Base-by-base conservation (phyloP, 163 green algal genomes). In the Scenedesmus sp. region DNA sequence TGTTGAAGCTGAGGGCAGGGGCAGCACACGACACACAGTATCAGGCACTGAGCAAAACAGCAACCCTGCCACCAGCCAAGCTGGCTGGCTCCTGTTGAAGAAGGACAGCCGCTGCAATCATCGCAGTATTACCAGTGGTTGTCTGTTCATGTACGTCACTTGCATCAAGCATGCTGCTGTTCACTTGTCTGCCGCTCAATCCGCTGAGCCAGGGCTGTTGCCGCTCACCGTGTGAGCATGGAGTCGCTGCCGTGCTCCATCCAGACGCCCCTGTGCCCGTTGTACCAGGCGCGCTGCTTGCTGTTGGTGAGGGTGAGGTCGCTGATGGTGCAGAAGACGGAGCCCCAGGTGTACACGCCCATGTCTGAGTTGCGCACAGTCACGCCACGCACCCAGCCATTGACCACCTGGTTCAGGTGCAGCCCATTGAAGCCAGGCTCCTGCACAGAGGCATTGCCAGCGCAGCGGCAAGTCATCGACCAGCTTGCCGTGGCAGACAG, bases 181-280 rank as follows among this genome's bases (percentile, higher is more conserved):
- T n/a, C n/a, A n/a, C n/a, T 26, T 82, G 24, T 24, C 13, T 82
- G 72, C 72, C 26, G 78, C 24, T 56, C 6, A 15, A 13, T 10
- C 78, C 43, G n/a, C 35, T 56, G 78, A 35, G 7, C 33, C n/a
- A 83, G 4, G 18, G 43, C 24, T 59, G 12, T 15, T 83, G 73
- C 73, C 7, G 13, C 49, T 51, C 61, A 86, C 78, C 83, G 88
- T n/a, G 46, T 91, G 7, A 92, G 15, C 43, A 92, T 30, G 44
- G 22, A 80, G 88, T 92, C 88, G 43, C 80, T 84, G 42, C 89
- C 89, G 42, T 92, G 89, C 68, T 92, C 89, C 65, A 92, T 43
- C 89, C 89, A 92, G 22, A 92, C n/a, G 22, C 89, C 89, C 20
- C 89, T 53, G 89, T 92, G 89, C 18, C 89, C 89, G n/a, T 79